Evolutionary conservation across 768 basidiomycete species (phyloP), one percentile per base, ranked within the genome.

Genomic region (Pisolithus marmoratus): DNA sequence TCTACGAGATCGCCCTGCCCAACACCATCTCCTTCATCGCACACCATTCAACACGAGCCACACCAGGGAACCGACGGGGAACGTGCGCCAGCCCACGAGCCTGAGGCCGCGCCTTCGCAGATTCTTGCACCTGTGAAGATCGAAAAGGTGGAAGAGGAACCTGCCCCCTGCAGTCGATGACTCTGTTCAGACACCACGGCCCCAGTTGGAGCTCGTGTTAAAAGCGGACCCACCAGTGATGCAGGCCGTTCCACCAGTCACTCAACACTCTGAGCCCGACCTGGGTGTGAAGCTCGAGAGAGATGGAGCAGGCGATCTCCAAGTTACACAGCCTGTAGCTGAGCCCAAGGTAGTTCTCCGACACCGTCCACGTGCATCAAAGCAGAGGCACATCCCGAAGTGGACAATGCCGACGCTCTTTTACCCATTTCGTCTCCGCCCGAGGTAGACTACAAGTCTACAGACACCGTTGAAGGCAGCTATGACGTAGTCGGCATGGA

Each of bases 261-360:
- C 42, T 48, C 47, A 46, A 20, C 26, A 44, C 14, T 41, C 53
- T 55, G 26, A 44, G 27, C 43, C 38, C 49, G 9, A 53, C 50
- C 20, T 43, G 48, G 15, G 41, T 37, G 24, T 37, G 19, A 53
- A 60, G 46, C 51, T 50, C 49, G 46, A 45, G 43, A 15, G 17
- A 3, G 43, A 45, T 29, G 34, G 34, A 11, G 8, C 29, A 34
- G 12, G 34, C 12, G 14, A 12, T 15, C 45, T 61, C 51, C 42
- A 65, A 57, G 46, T 53, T 43, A 20, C 47, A 58, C 41, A 54
- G 38, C 27, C 46, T 19, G 22, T 40, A 4, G 49, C 45, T n/a
- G 14, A 56, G 19, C 29, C 19, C 3, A 22, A 36, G 38, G 11
- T n/a, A 20, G 27, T 34, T 47, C 20, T 46, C 34, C 4, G 40